Evolutionary conservation across 345 rosid genomes (phyloP), one percentile per base, ranked within the genome.

Genomic region (Linum lewisii): DNA sequence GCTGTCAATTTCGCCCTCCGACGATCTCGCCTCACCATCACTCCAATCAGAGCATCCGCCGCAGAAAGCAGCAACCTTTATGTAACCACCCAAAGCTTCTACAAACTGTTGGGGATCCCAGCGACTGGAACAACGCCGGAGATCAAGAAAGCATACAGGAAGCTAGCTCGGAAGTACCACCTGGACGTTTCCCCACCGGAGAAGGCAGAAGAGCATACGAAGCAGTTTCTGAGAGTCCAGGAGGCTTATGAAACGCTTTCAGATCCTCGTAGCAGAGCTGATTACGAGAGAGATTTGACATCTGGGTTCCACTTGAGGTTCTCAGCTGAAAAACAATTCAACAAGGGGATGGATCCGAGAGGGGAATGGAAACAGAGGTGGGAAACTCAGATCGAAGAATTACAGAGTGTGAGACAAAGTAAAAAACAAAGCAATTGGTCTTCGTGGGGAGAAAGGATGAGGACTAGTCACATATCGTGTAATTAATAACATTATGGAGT

Each of bases 171-270:
- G 54, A 51, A 51, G 7, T 51, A 51, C 54, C 54, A 51, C n/a
- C n/a, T n/a, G 54, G 54, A 51, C 54, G 54, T 51, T n/a, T 51
- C 54, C 21, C 21, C 7, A 9, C 54, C 54, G 54, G 54, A 51
- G 21, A n/a, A 21, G 1, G 54, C 22, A n/a, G 54, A 7, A 20
- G 54, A 51, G 54, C n/a, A 51, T 6, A 51, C 54, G 21, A n/a
- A 20, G 19, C 19, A 9, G 19, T 71, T 71, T 58, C 66, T 71
- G 32, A 57, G 62, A 67, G 75, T 71, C 13, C 75, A 71, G 34
- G 75, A 71, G 60, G 75, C 75, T 5, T 71, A 71, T 19, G 75
- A 71, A 57, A 71, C 71, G 21, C 63, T 71, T 1, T 71, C 75
- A 51, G 71, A 71, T 66, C 75, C 75, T 0, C 29, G 56, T 7